These are phyloP conservation scores for Talaromyces stipitatus DNA, from an alignment of 495 filamentous ascomycete species.

Conservation along the genomic window DNA sequence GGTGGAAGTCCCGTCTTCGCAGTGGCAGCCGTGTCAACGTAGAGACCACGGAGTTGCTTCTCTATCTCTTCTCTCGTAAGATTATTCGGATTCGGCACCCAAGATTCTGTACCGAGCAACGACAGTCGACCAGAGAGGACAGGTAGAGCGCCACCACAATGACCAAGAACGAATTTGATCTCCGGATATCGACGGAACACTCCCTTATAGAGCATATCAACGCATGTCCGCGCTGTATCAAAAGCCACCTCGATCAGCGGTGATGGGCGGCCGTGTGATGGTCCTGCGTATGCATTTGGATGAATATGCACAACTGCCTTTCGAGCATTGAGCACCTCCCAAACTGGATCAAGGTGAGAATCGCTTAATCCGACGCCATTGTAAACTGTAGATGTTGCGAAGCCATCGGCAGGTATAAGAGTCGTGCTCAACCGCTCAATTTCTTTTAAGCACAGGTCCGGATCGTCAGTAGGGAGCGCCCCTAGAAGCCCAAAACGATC, in stretches of 20 bases:
- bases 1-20: background rate
- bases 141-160: constrained; percentile 4
- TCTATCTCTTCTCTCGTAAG: background rate
- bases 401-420: background rate
- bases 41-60: background rate
- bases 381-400: background rate
- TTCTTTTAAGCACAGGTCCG: background rate
- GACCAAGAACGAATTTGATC: constrained; percentile 2
- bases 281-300: background rate
- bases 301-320: constrained; percentile 1
- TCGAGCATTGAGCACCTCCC: background rate
- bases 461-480: background rate
- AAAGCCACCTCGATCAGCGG: constrained; percentile 1
- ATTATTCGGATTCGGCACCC: background rate
- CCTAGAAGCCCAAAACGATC: background rate
- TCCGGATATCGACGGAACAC: background rate
- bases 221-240: background rate
- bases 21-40: constrained; percentile 1
- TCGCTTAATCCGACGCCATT: background rate
- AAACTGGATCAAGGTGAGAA: background rate
- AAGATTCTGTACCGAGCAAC: constrained; percentile 1
- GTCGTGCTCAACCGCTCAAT: background rate
- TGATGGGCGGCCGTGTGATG: background rate
- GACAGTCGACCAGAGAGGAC: background rate
- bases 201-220: background rate